Evolutionary conservation across 805 yeast species (phyloP).

Genomic region (Diddensiella santjacobensis): DNA sequence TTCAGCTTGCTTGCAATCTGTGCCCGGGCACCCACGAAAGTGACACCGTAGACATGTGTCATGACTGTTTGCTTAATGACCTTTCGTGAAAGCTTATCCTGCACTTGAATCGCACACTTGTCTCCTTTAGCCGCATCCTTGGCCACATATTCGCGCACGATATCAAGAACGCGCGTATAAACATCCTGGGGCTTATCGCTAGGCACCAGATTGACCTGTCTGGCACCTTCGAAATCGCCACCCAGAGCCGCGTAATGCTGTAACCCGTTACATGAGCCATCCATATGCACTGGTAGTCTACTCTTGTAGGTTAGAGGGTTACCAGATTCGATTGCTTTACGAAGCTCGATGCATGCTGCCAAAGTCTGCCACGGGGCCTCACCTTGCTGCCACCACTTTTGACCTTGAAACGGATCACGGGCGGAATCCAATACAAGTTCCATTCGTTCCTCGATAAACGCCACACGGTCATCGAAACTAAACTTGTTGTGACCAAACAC

Average conservation of each 20-base stretch:
- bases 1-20: conserved; percentile 80
- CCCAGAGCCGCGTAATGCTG: conserved; percentile 73
- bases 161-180: conserved; percentile 50
- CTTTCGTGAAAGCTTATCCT: conserved; percentile 71
- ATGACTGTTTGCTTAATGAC: conserved; percentile 95
- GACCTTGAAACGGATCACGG: conserved; percentile 43
- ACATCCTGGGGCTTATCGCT: conserved; percentile 60
- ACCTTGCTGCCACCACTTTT: conserved; percentile 54
- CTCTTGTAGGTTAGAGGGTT: conserved; percentile 50
- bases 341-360: conserved; percentile 52
- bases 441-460: conserved; percentile 47
- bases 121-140: conserved; percentile 39
- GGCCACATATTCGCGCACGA: conserved; percentile 44
- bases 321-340: conserved; percentile 44
- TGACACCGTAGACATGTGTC: conserved; percentile 98
- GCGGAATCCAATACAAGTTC: conserved; percentile 45
- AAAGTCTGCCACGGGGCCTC: conserved; percentile 64
- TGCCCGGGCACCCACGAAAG: conserved; percentile 85
- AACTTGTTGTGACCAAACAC: conserved; percentile 55
- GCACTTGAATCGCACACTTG: conserved; percentile 39
- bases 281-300: conserved; percentile 58
- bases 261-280: conserved; percentile 65
- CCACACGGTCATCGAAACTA: conserved; percentile 48
- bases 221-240: conserved; percentile 62
- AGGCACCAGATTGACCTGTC: conserved; percentile 55